phyloP scores from a whole-genome alignment of 2,329 filamentous ascomycete genomes.

The Thermothelomyces thermophilus region DNA sequence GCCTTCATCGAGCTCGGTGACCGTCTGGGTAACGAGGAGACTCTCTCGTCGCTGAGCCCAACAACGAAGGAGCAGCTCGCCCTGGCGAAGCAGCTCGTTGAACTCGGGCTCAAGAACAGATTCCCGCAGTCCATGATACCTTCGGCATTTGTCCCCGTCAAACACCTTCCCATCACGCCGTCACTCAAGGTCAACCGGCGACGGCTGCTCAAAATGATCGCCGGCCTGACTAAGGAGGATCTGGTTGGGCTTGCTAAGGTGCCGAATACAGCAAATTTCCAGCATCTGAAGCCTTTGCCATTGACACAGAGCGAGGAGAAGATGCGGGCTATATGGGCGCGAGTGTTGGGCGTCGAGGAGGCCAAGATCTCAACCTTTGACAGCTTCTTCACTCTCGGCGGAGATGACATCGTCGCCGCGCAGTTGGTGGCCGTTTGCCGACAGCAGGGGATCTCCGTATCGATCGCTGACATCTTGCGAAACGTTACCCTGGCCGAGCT shows the following conservation, averaged over 20 bases:
- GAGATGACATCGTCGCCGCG: constrained; percentile 39
- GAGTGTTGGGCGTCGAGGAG: constrained; percentile 36
- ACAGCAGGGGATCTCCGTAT: constrained; percentile 35
- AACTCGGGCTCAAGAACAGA: constrained; percentile 34
- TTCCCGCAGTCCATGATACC: constrained; percentile 41
- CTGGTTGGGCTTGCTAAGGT: constrained; percentile 37
- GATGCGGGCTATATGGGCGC: constrained; percentile 44
- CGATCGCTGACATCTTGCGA: constrained; percentile 38
- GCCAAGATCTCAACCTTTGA: constrained; percentile 36
- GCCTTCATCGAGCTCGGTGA: constrained; percentile 46
- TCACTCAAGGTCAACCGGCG: constrained; percentile 46
- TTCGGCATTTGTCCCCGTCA: constrained; percentile 42
- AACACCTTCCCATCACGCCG: constrained; percentile 41
- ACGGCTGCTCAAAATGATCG: constrained; percentile 40
- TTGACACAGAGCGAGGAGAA: constrained; percentile 41
- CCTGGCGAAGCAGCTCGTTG: constrained; percentile 38
- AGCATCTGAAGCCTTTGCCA: constrained; percentile 39
- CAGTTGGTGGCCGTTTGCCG: constrained; percentile 41
- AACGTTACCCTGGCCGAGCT: constrained; percentile 40
- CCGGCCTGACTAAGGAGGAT: constrained; percentile 37
- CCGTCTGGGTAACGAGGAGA: constrained; percentile 32
- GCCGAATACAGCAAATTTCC: constrained; percentile 32
- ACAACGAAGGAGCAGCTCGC: constrained; percentile 39
- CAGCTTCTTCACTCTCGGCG: constrained; percentile 42
- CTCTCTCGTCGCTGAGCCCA: constrained; percentile 33